Percentiles rank a stretch among this genome's conserved stretches.
Conservation (phyloP, 306 rosid genomes). For the Corylus heterophylla region DNA sequence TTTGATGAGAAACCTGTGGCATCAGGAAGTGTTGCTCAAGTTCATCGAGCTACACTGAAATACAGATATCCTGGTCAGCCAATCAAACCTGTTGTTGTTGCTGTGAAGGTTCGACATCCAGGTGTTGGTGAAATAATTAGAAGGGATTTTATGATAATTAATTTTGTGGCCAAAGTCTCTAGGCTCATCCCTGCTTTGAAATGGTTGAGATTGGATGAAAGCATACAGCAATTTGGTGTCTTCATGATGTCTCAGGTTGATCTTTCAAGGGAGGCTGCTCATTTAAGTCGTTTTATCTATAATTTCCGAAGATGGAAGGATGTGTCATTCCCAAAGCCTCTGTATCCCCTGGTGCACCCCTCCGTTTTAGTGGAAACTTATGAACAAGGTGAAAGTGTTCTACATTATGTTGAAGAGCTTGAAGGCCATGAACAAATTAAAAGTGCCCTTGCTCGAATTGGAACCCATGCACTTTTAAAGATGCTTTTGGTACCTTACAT, state of each 20-base stretch:
- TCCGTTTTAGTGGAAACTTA: conserved; percentile 78
- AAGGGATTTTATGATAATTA: conserved; percentile 67
- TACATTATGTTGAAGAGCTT: conserved; percentile 61
- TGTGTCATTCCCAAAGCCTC: conserved; percentile 76
- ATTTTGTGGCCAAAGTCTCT: conserved; percentile 51
- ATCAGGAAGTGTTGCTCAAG: conserved; percentile 88
- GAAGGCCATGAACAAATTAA: conserved; percentile 63
- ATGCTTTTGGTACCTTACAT: conserved; percentile 67
- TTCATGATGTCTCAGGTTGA: conserved; percentile 84
- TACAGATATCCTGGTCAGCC: conserved; percentile 62
- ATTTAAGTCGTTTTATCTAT: conserved; percentile 71
- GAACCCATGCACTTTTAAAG: conserved; percentile 71
- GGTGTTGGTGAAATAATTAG: conserved; percentile 80
- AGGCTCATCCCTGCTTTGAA: conserved; percentile 56
- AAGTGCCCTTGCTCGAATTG: conserved; percentile 75
- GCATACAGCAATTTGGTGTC: conserved; percentile 65
- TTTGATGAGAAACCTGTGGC: conserved; percentile 80
- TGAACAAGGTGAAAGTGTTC: conserved; percentile 73
- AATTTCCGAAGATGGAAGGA: conserved; percentile 71
- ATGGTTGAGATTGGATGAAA: conserved; percentile 76
- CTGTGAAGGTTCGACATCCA: conserved; percentile 83
- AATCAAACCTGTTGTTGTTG: conserved; percentile 64
- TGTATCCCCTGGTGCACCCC: conserved; percentile 81
- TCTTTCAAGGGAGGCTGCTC: conserved; percentile 82
- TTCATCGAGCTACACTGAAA: conserved; percentile 73